Percentiles rank a stretch among this genome's conserved stretches.
Evolutionary conservation across 768 basidiomycete genomes (phyloP).

Genomic region (Lactarius sanguifluus): DNA sequence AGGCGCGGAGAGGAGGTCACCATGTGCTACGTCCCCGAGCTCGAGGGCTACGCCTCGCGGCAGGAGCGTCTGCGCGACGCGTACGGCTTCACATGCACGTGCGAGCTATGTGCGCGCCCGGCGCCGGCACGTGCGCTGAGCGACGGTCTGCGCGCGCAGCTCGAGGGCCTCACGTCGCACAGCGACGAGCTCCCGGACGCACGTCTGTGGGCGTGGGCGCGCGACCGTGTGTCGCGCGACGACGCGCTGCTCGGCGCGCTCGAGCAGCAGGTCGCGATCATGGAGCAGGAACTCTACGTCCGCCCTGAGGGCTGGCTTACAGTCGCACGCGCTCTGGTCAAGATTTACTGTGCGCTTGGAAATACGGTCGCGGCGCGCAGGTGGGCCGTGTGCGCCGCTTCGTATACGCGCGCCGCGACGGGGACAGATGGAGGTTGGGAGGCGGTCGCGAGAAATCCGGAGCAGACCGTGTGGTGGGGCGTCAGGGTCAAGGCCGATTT

Average conservation of each 20-base stretch:
- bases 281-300: constrained; percentile 15
- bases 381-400: constrained; percentile 23
- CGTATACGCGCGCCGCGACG: constrained; percentile 17
- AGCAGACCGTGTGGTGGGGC: constrained; percentile 20
- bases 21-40: constrained; percentile 32
- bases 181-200: constrained; percentile 10
- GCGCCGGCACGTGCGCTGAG: constrained; percentile 19
- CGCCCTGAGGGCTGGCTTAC: constrained; percentile 15
- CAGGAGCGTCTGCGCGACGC: constrained; percentile 32
- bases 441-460: constrained; percentile 18
- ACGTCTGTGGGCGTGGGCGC: constrained; percentile 16
- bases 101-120: constrained; percentile 36
- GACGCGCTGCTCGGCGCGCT: constrained; percentile 6
- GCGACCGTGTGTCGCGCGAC: constrained; percentile 7
- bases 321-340: constrained; percentile 13
- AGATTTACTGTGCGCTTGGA: constrained; percentile 11
- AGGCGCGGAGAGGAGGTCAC: constrained; percentile 39
- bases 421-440: constrained; percentile 25
- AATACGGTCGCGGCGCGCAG: constrained; percentile 11
- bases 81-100: constrained; percentile 40
- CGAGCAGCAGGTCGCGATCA: constrained; percentile 5
- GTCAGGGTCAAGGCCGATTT: constrained; percentile 1
- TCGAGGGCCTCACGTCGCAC: constrained; percentile 15
- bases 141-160: constrained; percentile 22
- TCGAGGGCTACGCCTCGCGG: constrained; percentile 30